Percentiles rank a stretch among this genome's conserved stretches.
These are phyloP conservation scores for Vinca minor DNA, from an alignment of 257 asterid species.

Conservation along the genomic window DNA sequence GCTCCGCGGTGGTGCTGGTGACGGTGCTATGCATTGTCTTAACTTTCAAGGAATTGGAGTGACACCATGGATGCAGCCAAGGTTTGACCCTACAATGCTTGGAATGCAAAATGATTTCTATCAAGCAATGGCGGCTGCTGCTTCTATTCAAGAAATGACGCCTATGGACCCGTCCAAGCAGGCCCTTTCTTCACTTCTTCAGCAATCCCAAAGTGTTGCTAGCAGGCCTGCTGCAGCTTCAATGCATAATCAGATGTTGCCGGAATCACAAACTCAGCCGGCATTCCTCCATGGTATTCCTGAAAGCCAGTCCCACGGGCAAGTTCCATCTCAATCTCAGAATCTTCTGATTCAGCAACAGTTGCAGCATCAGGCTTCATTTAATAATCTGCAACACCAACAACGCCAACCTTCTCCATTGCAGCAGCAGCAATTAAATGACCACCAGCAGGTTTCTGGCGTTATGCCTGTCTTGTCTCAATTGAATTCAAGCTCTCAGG, in stretches of 20 bases:
- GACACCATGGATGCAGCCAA: constrained; percentile 62
- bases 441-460: constrained; percentile 32
- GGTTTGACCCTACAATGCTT: constrained; percentile 36
- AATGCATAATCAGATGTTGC: constrained; percentile 40
- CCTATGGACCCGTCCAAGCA: too few species aligned
- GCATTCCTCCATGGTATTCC: constrained; percentile 33
- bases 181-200: too few species aligned
- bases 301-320: constrained; percentile 24
- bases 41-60: constrained; percentile 57
- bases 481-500: constrained; percentile 33
- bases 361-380: constrained; percentile 41
- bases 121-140: too few species aligned
- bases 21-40: constrained; percentile 40
- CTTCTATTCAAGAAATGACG: too few species aligned
- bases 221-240: too few species aligned
- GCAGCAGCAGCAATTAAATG: constrained; percentile 31
- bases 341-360: constrained; percentile 39
- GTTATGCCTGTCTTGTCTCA: constrained; percentile 29
- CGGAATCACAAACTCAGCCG: constrained; percentile 33
- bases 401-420: constrained; percentile 12
- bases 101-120: constrained; percentile 54
- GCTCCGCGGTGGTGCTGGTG: constrained; percentile 46
- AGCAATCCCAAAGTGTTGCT: too few species aligned
- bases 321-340: constrained; percentile 28
- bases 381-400: constrained; percentile 32